Percentiles rank a stretch among this genome's conserved stretches.
These are phyloP conservation scores for Fusarium nelsonii DNA, from an alignment of 2,329 filamentous ascomycete genomes.

Conservation along the genomic window DNA sequence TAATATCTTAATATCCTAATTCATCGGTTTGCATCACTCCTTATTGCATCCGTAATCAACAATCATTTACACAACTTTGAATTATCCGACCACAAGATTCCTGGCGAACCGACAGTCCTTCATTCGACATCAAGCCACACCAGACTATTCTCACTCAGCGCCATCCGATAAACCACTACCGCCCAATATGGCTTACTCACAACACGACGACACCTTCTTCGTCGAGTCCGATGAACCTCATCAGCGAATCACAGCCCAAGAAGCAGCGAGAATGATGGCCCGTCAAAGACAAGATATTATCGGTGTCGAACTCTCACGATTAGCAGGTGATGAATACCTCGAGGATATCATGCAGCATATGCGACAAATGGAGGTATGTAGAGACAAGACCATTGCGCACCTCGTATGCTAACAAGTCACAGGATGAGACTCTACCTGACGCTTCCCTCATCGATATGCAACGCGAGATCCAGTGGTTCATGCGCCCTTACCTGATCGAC, in stretches of 20 bases:
- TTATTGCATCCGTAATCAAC: constrained; percentile 36
- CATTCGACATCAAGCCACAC: constrained; percentile 54
- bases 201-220: constrained; percentile 64
- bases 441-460: constrained; percentile 99
- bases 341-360: constrained; percentile 96
- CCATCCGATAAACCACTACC: constrained; percentile 29
- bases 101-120: constrained; percentile 65
- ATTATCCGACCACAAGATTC: constrained; percentile 61
- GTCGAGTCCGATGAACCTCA: constrained; percentile 67
- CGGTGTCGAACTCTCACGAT: constrained; percentile 86
- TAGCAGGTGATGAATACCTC: constrained; percentile 89
- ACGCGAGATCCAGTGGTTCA: constrained; percentile 99
- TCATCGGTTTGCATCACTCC: constrained; percentile 56
- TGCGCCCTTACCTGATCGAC: constrained; percentile 97
- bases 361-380: constrained; percentile 87
- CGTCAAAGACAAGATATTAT: constrained; percentile 89
- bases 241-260: constrained; percentile 75
- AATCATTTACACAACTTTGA: constrained; percentile 54
- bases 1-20: constrained; percentile 69
- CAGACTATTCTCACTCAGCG: constrained; percentile 37
- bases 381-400: not conserved
- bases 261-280: constrained; percentile 82
- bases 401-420: constrained; percentile 44
- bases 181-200: constrained; percentile 62
- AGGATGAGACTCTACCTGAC: constrained; percentile 90